Base-by-base conservation (phyloP, 208 protist genomes). In the Spongospora subterranea region DNA sequence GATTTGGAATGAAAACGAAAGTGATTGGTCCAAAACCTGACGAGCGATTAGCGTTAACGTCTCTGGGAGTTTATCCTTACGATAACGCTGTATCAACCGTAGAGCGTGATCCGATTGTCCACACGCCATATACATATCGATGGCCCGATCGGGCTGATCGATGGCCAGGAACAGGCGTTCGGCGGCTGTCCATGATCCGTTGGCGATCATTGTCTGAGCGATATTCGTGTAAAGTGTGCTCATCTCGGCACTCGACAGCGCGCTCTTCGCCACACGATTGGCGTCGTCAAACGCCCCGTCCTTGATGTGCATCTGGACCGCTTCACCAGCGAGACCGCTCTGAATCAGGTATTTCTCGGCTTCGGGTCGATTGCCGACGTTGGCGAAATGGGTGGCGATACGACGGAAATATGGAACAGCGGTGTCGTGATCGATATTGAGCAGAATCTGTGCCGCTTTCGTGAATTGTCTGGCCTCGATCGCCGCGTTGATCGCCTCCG, bases 281-380 rank as follows among this genome's bases (percentile, higher is more conserved):
- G 98, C 98, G 90, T 96, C 93, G 77, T 98, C 98, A 77, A 96
- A 95, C 95, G 97, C 97, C 76, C 96, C 96, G 17, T 94, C 94
- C 32, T 95, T 94, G 71, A 95, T 96, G 95, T 98, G 98, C 98
- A 99, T 99, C 91, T 98, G 96, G 0, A 99, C 97, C 0, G 97
- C 97, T 0, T 97, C 96, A 91, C 90, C 45, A 50, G 91, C 88
- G 11, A 94, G 91, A 29, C 94, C 95, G n/a, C 93, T 96, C 92
- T 96, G 96, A 91, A 98, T 92, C 94, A 97, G 98, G 93, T 96
- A 98, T 90, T 95, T 95, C 95, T 99, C 97, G 24, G 98, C 97
- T 82, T 98, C 95, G 65, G 95, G 92, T 93, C 96, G 97, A 92
- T 98, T 93, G 64, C 95, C 95, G 32, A 95, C 92, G 88, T 97